Evolutionary conservation across 1,284 basidiomycete genomes (phyloP), one percentile per base, ranked within the genome.

Genomic region (Tetrapyrgos nigripes): DNA sequence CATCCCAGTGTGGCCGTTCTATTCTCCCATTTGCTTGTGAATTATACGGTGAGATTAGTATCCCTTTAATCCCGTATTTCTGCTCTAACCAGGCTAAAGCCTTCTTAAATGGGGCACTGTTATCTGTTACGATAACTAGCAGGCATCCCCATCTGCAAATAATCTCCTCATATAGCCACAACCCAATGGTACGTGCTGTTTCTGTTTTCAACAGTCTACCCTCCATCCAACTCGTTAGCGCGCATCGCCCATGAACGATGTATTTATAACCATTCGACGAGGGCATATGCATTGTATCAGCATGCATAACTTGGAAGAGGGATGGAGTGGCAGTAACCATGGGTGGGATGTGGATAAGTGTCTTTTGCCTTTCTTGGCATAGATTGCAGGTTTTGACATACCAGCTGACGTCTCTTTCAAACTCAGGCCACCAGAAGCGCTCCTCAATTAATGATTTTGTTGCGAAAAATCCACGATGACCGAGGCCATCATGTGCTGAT

Each of bases 41-140:
- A 40, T 77, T 78, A 55, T 79, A 79, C 0, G 64, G 62, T 0
- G 70, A 73, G n/a, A 78, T 76, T 1, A 60, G 28, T 27, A 78
- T 75, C 5, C 75, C 72, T 0, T 27, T n/a, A 8, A 79, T 70
- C 1, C 60, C 47, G 52, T 75, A 78, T 1, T 57, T 53, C 4
- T 55, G 40, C 0, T 55, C 45, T 0, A 77, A 58, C 11, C 62
- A 45, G 1, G 64, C 57, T 9, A 73, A 19, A 0, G 71, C 76
- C 6, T 55, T 60, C 0, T 73, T 24, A n/a, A 72, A 72, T 0
- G 67, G 56, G 17, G 61, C 29, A 2, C 69, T 67, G 55, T 71
- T 71, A 51, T 71, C 68, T 3, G 67, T 70, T 0, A 70, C 59
- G 0, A 73, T 64, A 46, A 66, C 63, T 1, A 11, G 29, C 1